These are phyloP conservation scores for Pichia sp. DNA, from an alignment of 1,139 yeast genomes.

Conservation along the genomic window DNA sequence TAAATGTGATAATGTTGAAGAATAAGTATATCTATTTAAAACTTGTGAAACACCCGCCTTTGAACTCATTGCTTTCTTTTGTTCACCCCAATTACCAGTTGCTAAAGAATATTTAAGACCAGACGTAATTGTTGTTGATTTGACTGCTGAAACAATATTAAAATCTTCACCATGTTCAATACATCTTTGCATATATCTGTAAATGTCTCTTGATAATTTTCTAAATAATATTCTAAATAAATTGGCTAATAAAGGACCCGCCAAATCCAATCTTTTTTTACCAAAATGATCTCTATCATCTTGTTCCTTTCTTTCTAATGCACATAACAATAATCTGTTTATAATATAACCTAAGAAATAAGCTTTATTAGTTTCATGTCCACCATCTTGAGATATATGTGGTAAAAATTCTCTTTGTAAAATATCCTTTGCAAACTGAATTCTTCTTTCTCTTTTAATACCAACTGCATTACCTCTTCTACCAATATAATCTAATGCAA, in stretches of 20 bases:
- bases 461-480: conserved; percentile 94
- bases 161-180: conserved; percentile 97
- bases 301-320: conserved; percentile 93
- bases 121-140: conserved; percentile 93
- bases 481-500: conserved; percentile 95
- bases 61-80: conserved; percentile 97
- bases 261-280: conserved; percentile 93
- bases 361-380: conserved; percentile 94
- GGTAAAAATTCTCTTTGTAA: conserved; percentile 94
- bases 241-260: conserved; percentile 95
- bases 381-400: conserved; percentile 95
- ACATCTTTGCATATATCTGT: conserved; percentile 97
- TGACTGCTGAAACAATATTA: conserved; percentile 91
- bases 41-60: conserved; percentile 99
- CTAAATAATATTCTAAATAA: conserved; percentile 91
- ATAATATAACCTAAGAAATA: conserved; percentile 97
- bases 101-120: conserved; percentile 97
- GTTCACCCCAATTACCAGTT: conserved; percentile 99
- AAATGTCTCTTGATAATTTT: conserved; percentile 89
- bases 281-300: conserved; percentile 99
- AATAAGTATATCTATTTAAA: conserved; percentile 92
- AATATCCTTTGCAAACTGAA: conserved; percentile 94
- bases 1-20: conserved; percentile 94
- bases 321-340: conserved; percentile 87
- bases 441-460: conserved; percentile 95